Evolutionary conservation across 805 yeast genomes (phyloP).

Genomic region (Cyberlindnera veronae): DNA sequence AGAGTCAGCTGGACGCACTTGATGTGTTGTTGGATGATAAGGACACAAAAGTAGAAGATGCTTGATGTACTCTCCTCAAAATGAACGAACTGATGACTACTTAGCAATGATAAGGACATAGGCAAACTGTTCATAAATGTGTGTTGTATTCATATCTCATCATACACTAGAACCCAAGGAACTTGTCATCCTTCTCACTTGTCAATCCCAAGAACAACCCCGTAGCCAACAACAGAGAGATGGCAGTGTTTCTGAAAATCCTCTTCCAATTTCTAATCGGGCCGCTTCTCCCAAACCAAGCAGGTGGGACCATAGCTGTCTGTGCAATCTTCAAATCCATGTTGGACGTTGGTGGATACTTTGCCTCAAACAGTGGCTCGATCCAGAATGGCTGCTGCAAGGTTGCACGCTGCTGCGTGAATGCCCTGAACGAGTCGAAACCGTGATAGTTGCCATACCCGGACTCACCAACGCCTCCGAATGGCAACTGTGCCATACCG

Average conservation of each 20-base stretch:
- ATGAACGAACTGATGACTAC: conserved; percentile 1
- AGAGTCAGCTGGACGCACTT: conserved; percentile 40
- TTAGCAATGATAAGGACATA: no score
- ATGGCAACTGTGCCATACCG: conserved; percentile 67
- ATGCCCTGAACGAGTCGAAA: conserved; percentile 55
- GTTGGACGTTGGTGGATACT: conserved; percentile 61
- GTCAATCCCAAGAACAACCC: conserved; percentile 20
- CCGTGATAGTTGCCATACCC: conserved; percentile 89
- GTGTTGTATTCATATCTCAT: no score
- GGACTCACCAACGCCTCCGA: conserved; percentile 87
- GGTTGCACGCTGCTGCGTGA: conserved; percentile 70
- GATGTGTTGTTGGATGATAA: conserved; percentile 25
- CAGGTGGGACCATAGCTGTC: conserved; percentile 29
- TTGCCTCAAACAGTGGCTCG: conserved; percentile 52
- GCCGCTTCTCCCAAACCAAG: conserved; percentile 37
- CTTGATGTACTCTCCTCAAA: background rate
- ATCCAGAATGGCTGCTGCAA: conserved; percentile 62
- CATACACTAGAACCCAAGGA: conserved; percentile 2
- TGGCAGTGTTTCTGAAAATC: conserved; percentile 15
- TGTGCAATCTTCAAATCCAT: conserved; percentile 31
- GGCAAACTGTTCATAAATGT: no score
- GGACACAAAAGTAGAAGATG: background rate
- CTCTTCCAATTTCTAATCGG: conserved; percentile 22
- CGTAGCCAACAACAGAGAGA: conserved; percentile 7
- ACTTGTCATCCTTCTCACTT: conserved; percentile 9